Conservation (phyloP, 2,329 filamentous ascomycete species). For the Beauveria caledonica region DNA sequence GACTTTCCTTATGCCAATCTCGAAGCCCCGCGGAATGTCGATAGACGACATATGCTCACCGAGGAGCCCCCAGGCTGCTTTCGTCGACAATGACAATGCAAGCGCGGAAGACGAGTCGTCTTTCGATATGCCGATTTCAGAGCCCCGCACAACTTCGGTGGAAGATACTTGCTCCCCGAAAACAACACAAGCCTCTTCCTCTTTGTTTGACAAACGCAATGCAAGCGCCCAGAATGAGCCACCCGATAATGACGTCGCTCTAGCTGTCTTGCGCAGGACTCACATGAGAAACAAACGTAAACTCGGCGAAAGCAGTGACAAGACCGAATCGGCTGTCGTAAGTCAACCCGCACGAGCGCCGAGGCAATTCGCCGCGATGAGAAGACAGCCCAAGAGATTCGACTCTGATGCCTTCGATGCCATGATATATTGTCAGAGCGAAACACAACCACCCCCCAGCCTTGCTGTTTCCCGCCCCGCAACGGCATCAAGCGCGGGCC, state of each 20-base stretch:
- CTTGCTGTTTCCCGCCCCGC: slow-evolving; percentile 1
- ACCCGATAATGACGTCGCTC: not conserved
- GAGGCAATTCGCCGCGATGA: not conserved
- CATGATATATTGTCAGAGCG: slow-evolving; percentile 12
- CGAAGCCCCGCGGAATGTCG: not conserved
- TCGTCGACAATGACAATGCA: not conserved
- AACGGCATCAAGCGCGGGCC: not conserved
- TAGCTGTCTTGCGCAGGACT: not conserved
- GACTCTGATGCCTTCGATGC: slow-evolving; percentile 15
- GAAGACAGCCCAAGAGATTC: slow-evolving; percentile 1
- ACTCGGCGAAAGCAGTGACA: not conserved
- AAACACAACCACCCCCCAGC: not conserved
- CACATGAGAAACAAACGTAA: not conserved
- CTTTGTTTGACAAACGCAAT: not conserved
- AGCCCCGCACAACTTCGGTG: not conserved
- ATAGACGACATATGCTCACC: not conserved
- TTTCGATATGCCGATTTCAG: not conserved
- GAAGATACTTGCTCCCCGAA: no score
- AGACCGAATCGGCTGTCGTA: not conserved
- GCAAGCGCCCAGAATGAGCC: not conserved
- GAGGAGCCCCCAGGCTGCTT: not conserved
- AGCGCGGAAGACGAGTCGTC: not conserved
- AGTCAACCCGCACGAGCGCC: not conserved
- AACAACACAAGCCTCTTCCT: not conserved
- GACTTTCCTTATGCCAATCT: not conserved